These are phyloP conservation scores for Backusella psychrophila DNA, from an alignment of 192 early-diverging fungal species.

Conservation along the genomic window DNA sequence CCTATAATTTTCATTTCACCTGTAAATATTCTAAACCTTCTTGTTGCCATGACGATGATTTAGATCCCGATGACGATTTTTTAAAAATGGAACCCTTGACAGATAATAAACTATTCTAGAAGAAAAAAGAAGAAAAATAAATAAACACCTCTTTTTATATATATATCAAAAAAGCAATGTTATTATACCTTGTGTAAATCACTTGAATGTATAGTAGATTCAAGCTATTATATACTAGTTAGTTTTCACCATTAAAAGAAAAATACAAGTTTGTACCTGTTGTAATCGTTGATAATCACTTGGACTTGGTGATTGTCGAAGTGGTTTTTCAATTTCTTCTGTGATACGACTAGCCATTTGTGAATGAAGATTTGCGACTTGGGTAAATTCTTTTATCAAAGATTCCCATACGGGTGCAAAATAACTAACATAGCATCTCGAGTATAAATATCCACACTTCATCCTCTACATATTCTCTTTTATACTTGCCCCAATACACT, in stretches of 20 bases:
- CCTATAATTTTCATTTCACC: not conserved
- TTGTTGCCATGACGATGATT: not conserved
- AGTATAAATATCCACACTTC: not conserved
- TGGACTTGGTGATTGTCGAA: slow-evolving; percentile 9
- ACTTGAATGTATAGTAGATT: not conserved
- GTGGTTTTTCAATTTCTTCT: slow-evolving; percentile 40
- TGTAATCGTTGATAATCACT: slow-evolving; percentile 22
- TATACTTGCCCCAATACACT: slow-evolving; percentile 34
- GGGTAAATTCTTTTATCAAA: slow-evolving; percentile 28
- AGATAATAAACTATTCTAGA: slow-evolving; percentile 11
- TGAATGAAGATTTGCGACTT: slow-evolving; percentile 31
- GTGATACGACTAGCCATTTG: slow-evolving; percentile 35
- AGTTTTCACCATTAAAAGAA: not conserved
- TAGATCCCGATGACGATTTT: not conserved
- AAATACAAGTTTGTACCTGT: slow-evolving; percentile 1
- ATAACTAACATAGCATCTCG: not conserved
- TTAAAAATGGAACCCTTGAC: slow-evolving; percentile 18
- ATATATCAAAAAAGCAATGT: too few relatives aligned
- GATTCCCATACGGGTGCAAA: slow-evolving; percentile 29
- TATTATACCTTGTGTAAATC: not conserved
- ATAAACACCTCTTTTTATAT: slow-evolving; percentile 8
- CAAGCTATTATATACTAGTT: not conserved
- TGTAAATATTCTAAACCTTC: not conserved
- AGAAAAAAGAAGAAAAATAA: not conserved
- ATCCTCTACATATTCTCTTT: too few relatives aligned